These are phyloP conservation scores for Xylaria sp. DNA, from an alignment of 2,329 filamentous ascomycete genomes.

Conservation along the genomic window DNA sequence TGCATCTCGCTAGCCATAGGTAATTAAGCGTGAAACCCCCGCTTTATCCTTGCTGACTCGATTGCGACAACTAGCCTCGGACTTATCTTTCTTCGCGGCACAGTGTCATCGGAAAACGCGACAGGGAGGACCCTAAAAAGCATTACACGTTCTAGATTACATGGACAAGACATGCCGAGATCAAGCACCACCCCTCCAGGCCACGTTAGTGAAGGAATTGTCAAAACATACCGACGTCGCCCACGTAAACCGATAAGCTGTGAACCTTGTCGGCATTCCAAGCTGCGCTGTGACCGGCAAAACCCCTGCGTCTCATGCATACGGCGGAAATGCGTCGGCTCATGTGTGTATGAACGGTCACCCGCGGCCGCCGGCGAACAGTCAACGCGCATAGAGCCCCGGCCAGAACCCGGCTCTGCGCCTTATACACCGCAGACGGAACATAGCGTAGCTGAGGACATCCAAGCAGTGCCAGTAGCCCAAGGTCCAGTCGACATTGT, in stretches of 20 bases:
- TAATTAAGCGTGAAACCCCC: no score
- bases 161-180: conserved; percentile 19
- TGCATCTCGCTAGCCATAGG: no score
- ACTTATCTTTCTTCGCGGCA: not conserved
- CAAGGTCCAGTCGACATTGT: not conserved
- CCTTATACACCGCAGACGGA: conserved; percentile 2
- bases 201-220: conserved; percentile 22
- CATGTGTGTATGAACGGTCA: conserved; percentile 28
- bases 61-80: no score
- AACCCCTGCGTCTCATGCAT: conserved; percentile 27
- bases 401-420: conserved; percentile 8
- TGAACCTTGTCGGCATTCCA: conserved; percentile 30
- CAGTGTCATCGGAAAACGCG: not conserved
- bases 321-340: conserved; percentile 22
- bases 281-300: conserved; percentile 29
- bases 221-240: conserved; percentile 27
- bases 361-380: not conserved
- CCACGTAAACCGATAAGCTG: conserved; percentile 32
- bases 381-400: not conserved
- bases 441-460: not conserved
- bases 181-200: conserved; percentile 12
- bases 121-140: conserved; percentile 4
- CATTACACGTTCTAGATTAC: conserved; percentile 1
- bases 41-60: no score
- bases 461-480: conserved; percentile 2